phyloP scores from a whole-genome alignment of 2,329 filamentous ascomycete genomes.

The Metarhizium brunneum region DNA sequence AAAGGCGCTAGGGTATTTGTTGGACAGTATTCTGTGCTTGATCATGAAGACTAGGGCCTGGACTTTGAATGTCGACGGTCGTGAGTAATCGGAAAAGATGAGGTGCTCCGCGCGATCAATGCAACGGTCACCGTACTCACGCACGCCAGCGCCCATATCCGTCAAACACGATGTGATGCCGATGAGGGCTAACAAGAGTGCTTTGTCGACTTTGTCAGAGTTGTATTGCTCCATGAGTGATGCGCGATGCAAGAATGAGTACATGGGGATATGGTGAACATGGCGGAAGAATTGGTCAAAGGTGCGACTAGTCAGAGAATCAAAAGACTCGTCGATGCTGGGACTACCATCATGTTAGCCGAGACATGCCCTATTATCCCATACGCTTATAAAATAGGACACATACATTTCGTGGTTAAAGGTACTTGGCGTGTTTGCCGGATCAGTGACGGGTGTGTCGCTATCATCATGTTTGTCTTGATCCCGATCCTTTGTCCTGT shows the following conservation, averaged over 20 bases:
- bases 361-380: neutral
- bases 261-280: slow-evolving; percentile 49
- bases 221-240: slow-evolving; percentile 52
- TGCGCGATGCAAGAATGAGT: slow-evolving; percentile 49
- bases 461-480: slow-evolving; percentile 23
- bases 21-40: slow-evolving; percentile 34
- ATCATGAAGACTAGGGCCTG: slow-evolving; percentile 36
- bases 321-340: slow-evolving; percentile 33
- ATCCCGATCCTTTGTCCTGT: slow-evolving; percentile 3
- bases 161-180: slow-evolving; percentile 48
- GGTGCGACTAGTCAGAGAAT: slow-evolving; percentile 40
- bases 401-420: slow-evolving; percentile 26
- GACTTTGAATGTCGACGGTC: slow-evolving; percentile 47
- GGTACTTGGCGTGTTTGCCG: slow-evolving; percentile 21
- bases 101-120: slow-evolving; percentile 45
- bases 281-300: slow-evolving; percentile 51
- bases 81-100: slow-evolving; percentile 43
- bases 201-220: slow-evolving; percentile 44
- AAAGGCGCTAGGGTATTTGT: slow-evolving; percentile 34
- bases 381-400: neutral
- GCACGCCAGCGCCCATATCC: slow-evolving; percentile 41
- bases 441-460: slow-evolving; percentile 25
- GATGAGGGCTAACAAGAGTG: slow-evolving; percentile 43
- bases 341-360: slow-evolving; percentile 13
- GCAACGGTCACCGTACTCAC: slow-evolving; percentile 43